These are phyloP conservation scores for Debaryomyces castellii DNA, from an alignment of 805 yeast genomes.

Conservation along the genomic window DNA sequence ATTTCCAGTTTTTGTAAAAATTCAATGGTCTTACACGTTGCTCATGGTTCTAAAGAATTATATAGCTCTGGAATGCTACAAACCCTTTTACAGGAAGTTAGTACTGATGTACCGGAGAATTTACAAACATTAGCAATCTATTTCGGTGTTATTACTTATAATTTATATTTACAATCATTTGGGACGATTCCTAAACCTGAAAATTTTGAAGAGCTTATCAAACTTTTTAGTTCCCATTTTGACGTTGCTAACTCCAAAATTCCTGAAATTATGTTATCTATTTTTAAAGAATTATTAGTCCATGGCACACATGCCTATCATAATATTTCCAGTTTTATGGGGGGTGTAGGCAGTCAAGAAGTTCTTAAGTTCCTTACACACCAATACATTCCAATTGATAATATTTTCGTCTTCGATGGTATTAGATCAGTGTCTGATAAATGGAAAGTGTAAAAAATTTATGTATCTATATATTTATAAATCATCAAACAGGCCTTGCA, in stretches of 20 bases:
- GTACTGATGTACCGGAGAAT: constrained; percentile 13
- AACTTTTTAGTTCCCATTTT: constrained; percentile 16
- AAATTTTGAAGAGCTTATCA: constrained; percentile 18
- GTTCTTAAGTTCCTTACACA: constrained; percentile 69
- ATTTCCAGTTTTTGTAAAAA: constrained; percentile 61
- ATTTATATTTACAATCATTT: constrained; percentile 16
- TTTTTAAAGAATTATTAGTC: constrained; percentile 32
- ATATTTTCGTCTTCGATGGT: constrained; percentile 74
- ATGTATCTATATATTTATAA: constrained; percentile 18
- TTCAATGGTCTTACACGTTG: constrained; percentile 49
- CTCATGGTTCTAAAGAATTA: constrained; percentile 41
- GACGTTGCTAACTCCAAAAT: constrained; percentile 14
- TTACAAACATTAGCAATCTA: constrained; percentile 33
- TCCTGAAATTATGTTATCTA: constrained; percentile 14
- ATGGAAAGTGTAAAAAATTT: constrained; percentile 28
- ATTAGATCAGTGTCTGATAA: constrained; percentile 48
- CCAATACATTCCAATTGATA: constrained; percentile 79
- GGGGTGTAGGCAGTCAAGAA: constrained; percentile 88
- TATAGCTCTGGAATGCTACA: constrained; percentile 14
- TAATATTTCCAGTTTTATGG: constrained; percentile 67
- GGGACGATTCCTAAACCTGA: constrained; percentile 15
- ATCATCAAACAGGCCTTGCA: constrained; percentile 63
- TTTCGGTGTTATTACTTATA: constrained; percentile 41
- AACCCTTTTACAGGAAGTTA: constrained; percentile 9
- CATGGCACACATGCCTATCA: constrained; percentile 48